Conservation (phyloP, 306 rosid genomes). For the Albizia julibrissin region DNA sequence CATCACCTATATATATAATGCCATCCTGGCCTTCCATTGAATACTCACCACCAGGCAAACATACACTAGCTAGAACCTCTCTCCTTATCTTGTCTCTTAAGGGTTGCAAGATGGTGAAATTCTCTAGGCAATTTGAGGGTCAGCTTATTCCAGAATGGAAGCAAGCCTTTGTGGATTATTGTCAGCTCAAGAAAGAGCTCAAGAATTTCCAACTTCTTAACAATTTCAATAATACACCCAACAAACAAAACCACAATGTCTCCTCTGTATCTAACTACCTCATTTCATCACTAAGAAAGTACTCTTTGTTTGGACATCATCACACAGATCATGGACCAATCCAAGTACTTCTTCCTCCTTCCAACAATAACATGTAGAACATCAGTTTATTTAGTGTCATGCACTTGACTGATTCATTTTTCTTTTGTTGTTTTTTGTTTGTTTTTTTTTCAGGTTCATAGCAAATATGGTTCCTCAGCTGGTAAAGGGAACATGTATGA, state of each 20-base stretch:
- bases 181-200: slow-evolving; percentile 83
- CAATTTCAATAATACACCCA: slow-evolving; percentile 31
- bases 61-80: slow-evolving; percentile 28
- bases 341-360: slow-evolving; percentile 58
- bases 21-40: slow-evolving; percentile 51
- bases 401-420: not conserved
- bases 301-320: slow-evolving; percentile 63
- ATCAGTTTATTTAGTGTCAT: not conserved
- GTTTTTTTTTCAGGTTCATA: slow-evolving; percentile 64
- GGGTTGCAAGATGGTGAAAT: slow-evolving; percentile 69
- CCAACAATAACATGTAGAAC: slow-evolving; percentile 2
- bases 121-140: slow-evolving; percentile 87
- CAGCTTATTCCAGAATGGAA: slow-evolving; percentile 98
- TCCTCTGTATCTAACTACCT: slow-evolving; percentile 47
- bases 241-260: slow-evolving; percentile 23
- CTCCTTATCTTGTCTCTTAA: slow-evolving; percentile 14
- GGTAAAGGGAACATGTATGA: slow-evolving; percentile 80
- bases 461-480: slow-evolving; percentile 78
- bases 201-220: slow-evolving; percentile 62
- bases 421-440: not conserved
- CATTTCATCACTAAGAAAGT: slow-evolving; percentile 57
- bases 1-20: slow-evolving; percentile 64
- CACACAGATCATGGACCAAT: slow-evolving; percentile 77
- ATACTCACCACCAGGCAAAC: slow-evolving; percentile 46
- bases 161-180: slow-evolving; percentile 90